Conservation (phyloP, 176 grass and related monocot genomes). For the Eragrostis nindensis region DNA sequence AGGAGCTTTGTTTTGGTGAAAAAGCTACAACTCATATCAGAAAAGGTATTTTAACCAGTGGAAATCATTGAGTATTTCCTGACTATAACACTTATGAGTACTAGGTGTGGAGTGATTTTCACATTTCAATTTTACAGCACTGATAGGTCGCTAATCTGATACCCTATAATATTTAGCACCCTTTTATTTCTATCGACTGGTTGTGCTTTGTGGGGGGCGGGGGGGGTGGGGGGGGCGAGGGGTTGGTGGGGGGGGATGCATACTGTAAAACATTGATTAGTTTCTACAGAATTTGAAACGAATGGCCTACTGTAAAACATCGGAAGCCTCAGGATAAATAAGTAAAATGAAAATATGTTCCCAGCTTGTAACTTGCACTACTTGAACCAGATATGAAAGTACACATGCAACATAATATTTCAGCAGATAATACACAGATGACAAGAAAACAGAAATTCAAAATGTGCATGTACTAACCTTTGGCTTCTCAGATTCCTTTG, state of each 20-base stretch:
- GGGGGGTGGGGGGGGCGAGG: no score
- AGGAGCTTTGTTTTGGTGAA: constrained; percentile 9
- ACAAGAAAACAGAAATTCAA: constrained; percentile 19
- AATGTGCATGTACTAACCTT: constrained; percentile 59
- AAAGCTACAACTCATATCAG: not conserved
- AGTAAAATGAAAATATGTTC: not conserved
- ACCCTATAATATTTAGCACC: not conserved
- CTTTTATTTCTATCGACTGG: constrained; percentile 8
- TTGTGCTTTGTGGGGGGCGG: no score
- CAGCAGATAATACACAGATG: constrained; percentile 11
- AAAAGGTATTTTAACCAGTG: not conserved
- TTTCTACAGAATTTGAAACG: not conserved
- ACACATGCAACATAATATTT: constrained; percentile 29
- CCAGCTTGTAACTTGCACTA: not conserved
- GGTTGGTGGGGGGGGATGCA: no score
- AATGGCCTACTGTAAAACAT: constrained; percentile 4
- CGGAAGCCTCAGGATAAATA: constrained; percentile 13
- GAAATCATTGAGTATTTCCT: constrained; percentile 7
- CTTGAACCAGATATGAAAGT: not conserved
- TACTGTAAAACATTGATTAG: no score
- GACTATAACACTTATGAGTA: not conserved
- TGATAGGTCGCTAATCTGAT: not conserved
- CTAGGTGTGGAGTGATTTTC: not conserved
- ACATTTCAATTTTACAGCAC: not conserved
- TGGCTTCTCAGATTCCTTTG: constrained; percentile 76